Evolutionary conservation across 805 yeast species (phyloP), one percentile per base, ranked within the genome.

Genomic region (Teunomyces funiuensis): DNA sequence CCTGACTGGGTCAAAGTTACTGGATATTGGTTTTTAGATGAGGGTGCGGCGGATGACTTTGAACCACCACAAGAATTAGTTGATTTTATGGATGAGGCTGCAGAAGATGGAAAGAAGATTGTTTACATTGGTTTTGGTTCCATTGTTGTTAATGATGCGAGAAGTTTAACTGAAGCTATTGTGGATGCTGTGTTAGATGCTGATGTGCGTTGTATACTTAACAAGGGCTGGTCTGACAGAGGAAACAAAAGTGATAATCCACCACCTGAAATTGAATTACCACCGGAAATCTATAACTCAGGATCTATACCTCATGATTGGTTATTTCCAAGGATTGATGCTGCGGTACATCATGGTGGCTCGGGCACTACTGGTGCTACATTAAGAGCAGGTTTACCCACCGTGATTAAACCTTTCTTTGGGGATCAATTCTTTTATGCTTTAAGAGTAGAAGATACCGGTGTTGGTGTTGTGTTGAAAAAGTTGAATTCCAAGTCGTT

Each of bases 321-420:
- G 98, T 66, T 91, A 27, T 91, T 91, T 63, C 85, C 91, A 0
- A 80, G 79, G 46, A 70, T 91, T 33, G 96, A 91, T 63, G 97
- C 91, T 0, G 96, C 96, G 0, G 97, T 91, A 3, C 98, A 91
- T 58, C 98, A 91, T 59, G 98, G 98, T 28, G 98, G 98, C 0
- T 84, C 96, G 0, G 98, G 98, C 1, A 88, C 97, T 0, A 91
- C 97, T 0, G 98, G 98, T 6, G 96, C 97, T 0, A 77, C 95
- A 2, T 60, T 91, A 41, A 71, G 90, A 46, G 84, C 86, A 10
- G 98, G 98, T 0, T 61, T 85, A 23, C 97, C 98, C 1, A 88
- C 96, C 0, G 76, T 91, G 25, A 80, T 91, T 52, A 91, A 90
- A 60, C 98, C 98, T 2, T 91, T 91, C 56, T 91, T 91, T 60